phyloP scores from a whole-genome alignment of 768 basidiomycete species.

The Russula griseocarnosa region DNA sequence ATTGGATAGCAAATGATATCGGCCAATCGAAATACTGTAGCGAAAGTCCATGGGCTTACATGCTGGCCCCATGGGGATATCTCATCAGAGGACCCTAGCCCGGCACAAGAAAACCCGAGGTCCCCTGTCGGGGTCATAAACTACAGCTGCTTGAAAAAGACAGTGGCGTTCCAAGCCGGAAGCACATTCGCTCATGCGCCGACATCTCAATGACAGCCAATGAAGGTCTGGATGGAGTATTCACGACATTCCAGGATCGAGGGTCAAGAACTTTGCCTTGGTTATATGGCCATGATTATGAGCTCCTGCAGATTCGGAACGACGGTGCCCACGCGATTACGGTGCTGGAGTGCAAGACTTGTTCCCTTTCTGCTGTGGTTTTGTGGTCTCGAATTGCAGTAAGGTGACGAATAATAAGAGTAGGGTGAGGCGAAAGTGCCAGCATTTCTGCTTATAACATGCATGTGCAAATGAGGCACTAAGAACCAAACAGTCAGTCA shows the following conservation, averaged over 20 bases:
- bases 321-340: background rate
- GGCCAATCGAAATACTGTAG: background rate
- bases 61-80: background rate
- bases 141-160: background rate
- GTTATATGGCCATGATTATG: background rate
- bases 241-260: background rate
- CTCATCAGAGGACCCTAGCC: background rate
- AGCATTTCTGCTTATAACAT: too few species aligned
- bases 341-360: background rate
- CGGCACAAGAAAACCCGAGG: background rate
- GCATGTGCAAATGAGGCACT: background rate
- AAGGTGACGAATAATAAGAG: background rate
- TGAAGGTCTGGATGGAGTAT: background rate
- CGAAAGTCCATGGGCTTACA: background rate
- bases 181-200: background rate
- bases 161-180: background rate
- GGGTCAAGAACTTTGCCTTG: too few species aligned
- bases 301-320: too few species aligned
- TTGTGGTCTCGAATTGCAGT: too few species aligned
- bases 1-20: background rate
- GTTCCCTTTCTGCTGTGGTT: background rate
- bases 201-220: too few species aligned
- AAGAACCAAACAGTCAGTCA: background rate
- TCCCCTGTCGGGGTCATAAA: background rate
- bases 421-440: background rate